Percentiles rank a stretch among this genome's conserved stretches.
Evolutionary conservation across 2,329 filamentous ascomycete genomes (phyloP).

Genomic region (Penicillium sp.): DNA sequence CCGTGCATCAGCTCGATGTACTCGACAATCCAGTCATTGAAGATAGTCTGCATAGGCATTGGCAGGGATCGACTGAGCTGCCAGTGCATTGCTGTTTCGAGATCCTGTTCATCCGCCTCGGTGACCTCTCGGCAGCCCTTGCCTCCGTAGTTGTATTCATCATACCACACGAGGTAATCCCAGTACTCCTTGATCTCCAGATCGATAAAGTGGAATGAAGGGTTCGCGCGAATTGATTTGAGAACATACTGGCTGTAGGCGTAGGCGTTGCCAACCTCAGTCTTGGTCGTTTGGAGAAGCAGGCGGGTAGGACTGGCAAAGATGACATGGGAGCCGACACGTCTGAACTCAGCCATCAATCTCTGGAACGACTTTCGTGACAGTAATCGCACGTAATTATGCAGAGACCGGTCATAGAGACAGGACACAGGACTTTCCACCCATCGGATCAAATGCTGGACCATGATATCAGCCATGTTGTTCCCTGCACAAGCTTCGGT

Average conservation of each 20-base stretch:
- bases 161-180: conserved; percentile 99
- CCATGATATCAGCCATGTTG: conserved; percentile 94
- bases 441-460: conserved; percentile 96
- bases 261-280: conserved; percentile 92
- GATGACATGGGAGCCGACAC: conserved; percentile 92
- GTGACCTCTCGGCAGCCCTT: conserved; percentile 83
- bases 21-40: conserved; percentile 89
- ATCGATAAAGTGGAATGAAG: conserved; percentile 95
- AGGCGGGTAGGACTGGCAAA: conserved; percentile 88
- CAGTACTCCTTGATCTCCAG: conserved; percentile 98
- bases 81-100: conserved; percentile 98
- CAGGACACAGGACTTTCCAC: conserved; percentile 91
- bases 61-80: conserved; percentile 91
- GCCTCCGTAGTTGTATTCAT: conserved; percentile 97
- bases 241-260: conserved; percentile 97
- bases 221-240: conserved; percentile 93
- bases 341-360: conserved; percentile 92
- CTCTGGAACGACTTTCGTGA: conserved; percentile 95
- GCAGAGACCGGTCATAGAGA: conserved; percentile 88
- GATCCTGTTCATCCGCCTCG: conserved; percentile 70
- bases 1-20: conserved; percentile 93
- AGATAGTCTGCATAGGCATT: conserved; percentile 72
- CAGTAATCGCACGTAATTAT: conserved; percentile 99
- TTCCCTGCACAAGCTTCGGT: conserved; percentile 85
- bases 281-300: conserved; percentile 91